phyloP scores from a whole-genome alignment of 176 grass and related monocot species.

The Saccharum officinarum region DNA sequence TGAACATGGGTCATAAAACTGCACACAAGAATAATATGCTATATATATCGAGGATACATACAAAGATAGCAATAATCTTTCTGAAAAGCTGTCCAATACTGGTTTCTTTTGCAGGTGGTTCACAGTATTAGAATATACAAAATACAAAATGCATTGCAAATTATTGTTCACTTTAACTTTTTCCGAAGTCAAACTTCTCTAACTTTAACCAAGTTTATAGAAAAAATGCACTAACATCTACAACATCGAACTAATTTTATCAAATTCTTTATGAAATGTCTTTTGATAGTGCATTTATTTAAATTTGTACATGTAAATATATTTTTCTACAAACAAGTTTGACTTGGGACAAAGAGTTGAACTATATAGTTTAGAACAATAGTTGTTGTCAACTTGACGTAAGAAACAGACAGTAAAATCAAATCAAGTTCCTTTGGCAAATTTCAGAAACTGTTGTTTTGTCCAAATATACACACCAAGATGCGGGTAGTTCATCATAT shows the following conservation, averaged over 20 bases:
- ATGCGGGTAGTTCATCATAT: neutral
- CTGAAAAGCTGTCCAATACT: neutral
- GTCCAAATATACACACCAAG: neutral
- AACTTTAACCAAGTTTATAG: neutral
- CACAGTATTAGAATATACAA: neutral
- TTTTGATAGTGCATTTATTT: neutral
- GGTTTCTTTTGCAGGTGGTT: neutral
- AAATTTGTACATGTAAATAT: neutral
- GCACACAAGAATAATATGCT: neutral
- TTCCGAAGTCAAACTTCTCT: neutral
- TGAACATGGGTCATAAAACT: neutral
- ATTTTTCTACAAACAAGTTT: neutral
- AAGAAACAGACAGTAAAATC: slow-evolving; percentile 1
- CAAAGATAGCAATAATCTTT: neutral
- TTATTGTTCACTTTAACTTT: neutral
- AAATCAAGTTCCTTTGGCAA: slow-evolving; percentile 8
- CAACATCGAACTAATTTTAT: neutral
- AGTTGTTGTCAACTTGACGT: neutral
- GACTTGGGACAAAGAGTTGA: neutral
- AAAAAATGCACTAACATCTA: neutral
- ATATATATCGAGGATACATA: neutral
- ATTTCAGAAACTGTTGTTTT: neutral
- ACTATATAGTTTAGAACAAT: neutral
- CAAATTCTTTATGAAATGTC: neutral
- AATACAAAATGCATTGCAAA: neutral